Base-by-base conservation (phyloP, 2,329 filamentous ascomycete genomes). In the Arthrinium puccinioides region DNA sequence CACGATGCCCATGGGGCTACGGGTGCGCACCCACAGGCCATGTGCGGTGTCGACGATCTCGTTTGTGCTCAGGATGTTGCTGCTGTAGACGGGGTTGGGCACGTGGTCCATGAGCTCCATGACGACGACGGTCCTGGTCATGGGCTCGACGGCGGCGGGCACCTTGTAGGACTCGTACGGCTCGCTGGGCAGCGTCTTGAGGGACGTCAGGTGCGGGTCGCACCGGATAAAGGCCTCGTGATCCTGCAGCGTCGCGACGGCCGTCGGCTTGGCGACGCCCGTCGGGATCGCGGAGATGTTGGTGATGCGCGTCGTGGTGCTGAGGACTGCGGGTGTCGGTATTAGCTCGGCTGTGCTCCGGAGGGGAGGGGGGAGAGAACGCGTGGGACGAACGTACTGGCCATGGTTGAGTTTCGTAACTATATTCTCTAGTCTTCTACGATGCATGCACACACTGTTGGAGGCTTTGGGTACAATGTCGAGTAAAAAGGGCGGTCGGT, bases 81-180 rank as follows among this genome's bases (percentile, higher is more conserved):
- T 68, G 48, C 72, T 70, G 71, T 70, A 76, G 20, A 77, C 59
- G 3, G 72, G 71, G 11, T 70, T 70, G 4, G 72, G 72, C 18
- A 76, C 58, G 25, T 70, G 61, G 46, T 74, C 70, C 7, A 74
- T 61, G 18, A 76, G 69, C 21, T 61, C 58, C 55, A 69, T 76
- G 44, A 61, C 58, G 32, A 53, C 51, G n/a, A 52, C 30, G 42
- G 53, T 43, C 46, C 31, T 4, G 30, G 4, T 25, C 11, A 54
- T 31, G 6, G 53, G 50, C 40, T 50, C 47, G 26, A 57, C 38
- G 4, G 19, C 31, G 9, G 33, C 34, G 5, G 55, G 54, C 8
- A 55, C 42, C 26, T 45, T 38, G 45, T 51, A 51, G 31, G 37
- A 36, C 10, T 27, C 60, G 37, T 55, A 52, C 8, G 45, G 16